Percentiles rank a stretch among this genome's conserved stretches.
Evolutionary conservation across 192 early-diverging fungal genomes (phyloP).

Genomic region (Gaertneriomyces sp.): DNA sequence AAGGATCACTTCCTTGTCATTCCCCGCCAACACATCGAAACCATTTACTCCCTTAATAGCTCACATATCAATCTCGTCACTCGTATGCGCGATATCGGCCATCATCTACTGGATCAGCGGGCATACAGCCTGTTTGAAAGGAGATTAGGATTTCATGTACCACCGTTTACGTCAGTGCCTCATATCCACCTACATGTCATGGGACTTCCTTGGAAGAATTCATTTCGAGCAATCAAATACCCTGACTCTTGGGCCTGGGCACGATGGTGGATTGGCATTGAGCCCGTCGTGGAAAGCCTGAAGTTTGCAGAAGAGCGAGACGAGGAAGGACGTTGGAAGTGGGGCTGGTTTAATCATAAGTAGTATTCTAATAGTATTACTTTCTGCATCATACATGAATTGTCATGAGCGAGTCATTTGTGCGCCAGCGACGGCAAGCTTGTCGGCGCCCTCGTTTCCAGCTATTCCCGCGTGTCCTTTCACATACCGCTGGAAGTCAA

Average conservation of each 20-base stretch:
- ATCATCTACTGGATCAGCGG: conserved; percentile 8
- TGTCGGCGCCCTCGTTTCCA: conserved; percentile 81
- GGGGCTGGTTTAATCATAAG: conserved; percentile 23
- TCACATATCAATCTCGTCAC: not conserved
- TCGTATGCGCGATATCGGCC: conserved; percentile 15
- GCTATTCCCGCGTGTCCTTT: conserved; percentile 63
- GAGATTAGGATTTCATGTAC: conserved; percentile 66
- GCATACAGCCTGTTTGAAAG: conserved; percentile 8
- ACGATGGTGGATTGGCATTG: conserved; percentile 31
- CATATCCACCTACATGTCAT: conserved; percentile 70
- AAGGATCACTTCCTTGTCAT: conserved; percentile 36
- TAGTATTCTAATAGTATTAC: not conserved
- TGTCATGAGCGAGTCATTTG: too few relatives aligned
- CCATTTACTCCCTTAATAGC: not conserved
- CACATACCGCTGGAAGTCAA: conserved; percentile 55
- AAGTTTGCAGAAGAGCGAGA: conserved; percentile 22
- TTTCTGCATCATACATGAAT: too few relatives aligned
- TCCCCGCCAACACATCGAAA: conserved; percentile 33
- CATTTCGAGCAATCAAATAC: conserved; percentile 36
- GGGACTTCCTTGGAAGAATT: conserved; percentile 48
- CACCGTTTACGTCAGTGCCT: conserved; percentile 63
- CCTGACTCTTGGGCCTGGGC: conserved; percentile 23
- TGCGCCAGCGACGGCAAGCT: conserved; percentile 72
- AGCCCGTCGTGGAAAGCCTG: conserved; percentile 11
- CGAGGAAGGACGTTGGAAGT: conserved; percentile 15